Percentiles rank a stretch among this genome's conserved stretches.
phyloP scores from a whole-genome alignment of 768 basidiomycete genomes.

The Auriscalpium vulgare region DNA sequence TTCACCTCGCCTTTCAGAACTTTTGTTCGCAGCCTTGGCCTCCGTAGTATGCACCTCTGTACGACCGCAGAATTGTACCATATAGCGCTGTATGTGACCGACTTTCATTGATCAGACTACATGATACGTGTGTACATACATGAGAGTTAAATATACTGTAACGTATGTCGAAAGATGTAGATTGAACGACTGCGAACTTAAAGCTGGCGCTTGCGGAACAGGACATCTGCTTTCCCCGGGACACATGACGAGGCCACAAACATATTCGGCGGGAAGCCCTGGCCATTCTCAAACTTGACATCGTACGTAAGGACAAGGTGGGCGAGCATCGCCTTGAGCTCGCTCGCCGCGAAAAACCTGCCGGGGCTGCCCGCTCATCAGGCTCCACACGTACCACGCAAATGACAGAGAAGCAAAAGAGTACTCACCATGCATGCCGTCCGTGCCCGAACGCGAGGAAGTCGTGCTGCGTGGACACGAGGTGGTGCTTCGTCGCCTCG shows the following conservation, averaged over 20 bases:
- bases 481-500: background rate
- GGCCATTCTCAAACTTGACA: conserved; percentile 20
- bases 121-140: too few species aligned
- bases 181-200: background rate
- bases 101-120: too few species aligned
- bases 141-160: too few species aligned
- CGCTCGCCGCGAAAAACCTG: conserved; percentile 27
- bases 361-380: conserved; percentile 22
- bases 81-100: too few species aligned
- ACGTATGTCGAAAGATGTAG: too few species aligned
- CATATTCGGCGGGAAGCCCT: background rate
- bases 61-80: too few species aligned
- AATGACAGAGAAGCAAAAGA: background rate
- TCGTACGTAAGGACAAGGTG: conserved; percentile 26
- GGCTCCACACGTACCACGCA: too few species aligned
- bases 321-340: conserved; percentile 28
- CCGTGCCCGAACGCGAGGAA: conserved; percentile 21
- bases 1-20: too few species aligned
- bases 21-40: too few species aligned
- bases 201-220: background rate
- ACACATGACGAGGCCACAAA: background rate
- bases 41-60: too few species aligned
- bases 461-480: conserved; percentile 9
- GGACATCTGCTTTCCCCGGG: background rate
- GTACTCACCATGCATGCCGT: conserved; percentile 19